Evolutionary conservation across 1,139 yeast genomes (phyloP), one percentile per base, ranked within the genome.

Genomic region (Sugiyamaella grinbergsii): DNA sequence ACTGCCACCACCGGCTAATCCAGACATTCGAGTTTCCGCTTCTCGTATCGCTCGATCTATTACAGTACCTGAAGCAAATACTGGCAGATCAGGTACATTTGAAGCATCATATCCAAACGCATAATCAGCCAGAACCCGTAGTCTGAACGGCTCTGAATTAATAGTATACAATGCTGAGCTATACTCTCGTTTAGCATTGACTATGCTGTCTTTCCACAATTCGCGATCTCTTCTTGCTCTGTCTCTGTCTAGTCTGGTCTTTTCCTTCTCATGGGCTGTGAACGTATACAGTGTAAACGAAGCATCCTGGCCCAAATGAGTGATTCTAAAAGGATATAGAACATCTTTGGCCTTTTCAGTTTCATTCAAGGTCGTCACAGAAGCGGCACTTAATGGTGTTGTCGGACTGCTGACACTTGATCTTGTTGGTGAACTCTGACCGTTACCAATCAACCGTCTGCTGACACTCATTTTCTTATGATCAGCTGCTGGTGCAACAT

Each of bases 51-150:
- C 79, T 4, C 74, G 66, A 55, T 82, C 83, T 19, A 86, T 66
- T 1, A 84, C 85, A 28, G 88, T 87, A 15, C 79, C 77, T n/a
- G 79, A 76, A 0, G 83, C 77, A 51, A 81, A 77, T 1, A 83
- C 71, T 2, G 86, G 90, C 40, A 85, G 65, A 56, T 80, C 81
- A 0, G 86, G 79, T n/a, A 76, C 73, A 46, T 74, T 77, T 11
- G 47, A 42, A 2, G 19, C 10, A 18, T 82, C 86, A 64, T 85
- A 86, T 0, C 82, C 85, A 68, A 87, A 87, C 50, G 77, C 77
- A 26, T 79, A 73, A 57, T 82, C 83, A 6, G 86, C 74, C 8
- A 88, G 64, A 10, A 80, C 73, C 29, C 71, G 69, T 20, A 85
- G 64, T 7, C 71, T 62, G 61, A 83, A 84, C 0, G 89, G 85